These are phyloP conservation scores for Schwanniomyces etchellsii DNA, from an alignment of 1,139 yeast species.

Conservation along the genomic window DNA sequence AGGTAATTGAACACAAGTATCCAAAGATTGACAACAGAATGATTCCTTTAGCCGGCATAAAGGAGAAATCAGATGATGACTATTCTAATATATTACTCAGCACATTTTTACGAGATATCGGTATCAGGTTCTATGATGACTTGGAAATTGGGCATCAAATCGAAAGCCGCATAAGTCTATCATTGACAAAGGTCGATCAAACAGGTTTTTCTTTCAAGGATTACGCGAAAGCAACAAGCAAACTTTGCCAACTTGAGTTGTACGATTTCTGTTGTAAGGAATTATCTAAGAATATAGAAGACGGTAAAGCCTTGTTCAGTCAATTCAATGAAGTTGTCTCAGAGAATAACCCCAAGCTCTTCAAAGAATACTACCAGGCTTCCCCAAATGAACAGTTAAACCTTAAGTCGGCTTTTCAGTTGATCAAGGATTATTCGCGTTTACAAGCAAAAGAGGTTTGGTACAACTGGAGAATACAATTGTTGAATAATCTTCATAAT, in stretches of 20 bases:
- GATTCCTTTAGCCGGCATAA: slow-evolving; percentile 26
- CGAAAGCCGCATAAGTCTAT: slow-evolving; percentile 19
- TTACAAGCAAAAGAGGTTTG: slow-evolving; percentile 48
- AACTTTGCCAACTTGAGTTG: slow-evolving; percentile 37
- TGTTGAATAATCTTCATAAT: slow-evolving; percentile 30
- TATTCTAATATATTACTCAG: slow-evolving; percentile 31
- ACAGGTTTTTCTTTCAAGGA: slow-evolving; percentile 16
- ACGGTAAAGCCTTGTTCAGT: slow-evolving; percentile 40
- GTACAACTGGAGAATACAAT: slow-evolving; percentile 54
- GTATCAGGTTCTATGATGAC: slow-evolving; percentile 49
- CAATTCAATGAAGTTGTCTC: slow-evolving; percentile 39
- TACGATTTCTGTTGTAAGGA: slow-evolving; percentile 51
- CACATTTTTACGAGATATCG: slow-evolving; percentile 42
- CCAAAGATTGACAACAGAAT: background rate
- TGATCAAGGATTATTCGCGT: slow-evolving; percentile 45
- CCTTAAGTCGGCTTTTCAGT: slow-evolving; percentile 38
- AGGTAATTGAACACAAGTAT: background rate
- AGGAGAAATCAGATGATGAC: slow-evolving; percentile 11
- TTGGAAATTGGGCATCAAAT: slow-evolving; percentile 32
- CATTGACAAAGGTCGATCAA: slow-evolving; percentile 12
- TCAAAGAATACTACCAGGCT: slow-evolving; percentile 40
- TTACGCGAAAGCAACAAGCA: slow-evolving; percentile 25
- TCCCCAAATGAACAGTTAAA: slow-evolving; percentile 28
- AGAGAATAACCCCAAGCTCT: slow-evolving; percentile 44
- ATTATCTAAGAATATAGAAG: slow-evolving; percentile 42